Base-by-base conservation (phyloP, 1,139 yeast genomes). In the Blastobotrys capitulatus region DNA sequence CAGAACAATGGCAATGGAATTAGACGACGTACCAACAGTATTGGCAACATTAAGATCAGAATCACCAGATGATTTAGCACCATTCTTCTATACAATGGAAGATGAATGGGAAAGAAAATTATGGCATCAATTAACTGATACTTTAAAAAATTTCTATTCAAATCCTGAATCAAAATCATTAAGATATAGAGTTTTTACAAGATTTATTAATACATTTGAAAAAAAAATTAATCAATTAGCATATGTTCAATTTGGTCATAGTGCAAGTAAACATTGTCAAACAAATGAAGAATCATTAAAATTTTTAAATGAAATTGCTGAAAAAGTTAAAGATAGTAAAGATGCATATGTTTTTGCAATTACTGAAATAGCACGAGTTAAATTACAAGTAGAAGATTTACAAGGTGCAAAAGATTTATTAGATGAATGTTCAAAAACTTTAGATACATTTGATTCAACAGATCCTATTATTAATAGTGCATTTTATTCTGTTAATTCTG, bases 51-150 rank as follows among this genome's bases (percentile, higher is more conserved):
- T 90, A 52, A 79, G 96, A 53, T 76, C 77, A 65, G 86, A 83
- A 61, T 75, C 81, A 8, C 75, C 80, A 0, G 80, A 83, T 38
- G 79, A 86, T 39, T 65, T 80, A 41, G 76, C 79, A n/a, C 77
- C 81, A 38, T 70, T 80, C 41, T 78, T 86, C 59, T 83, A 82
- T 62, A 81, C 83, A 51, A 78, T 92, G 64, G 97, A 90, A 64
- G 96, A 89, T 60, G 75, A 75, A 55, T 86, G 88, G 70, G 97
- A 90, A 65, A 77, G 96, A 60, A 88, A 87, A 73, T 64, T 79
- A 54, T 80, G 84, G 83, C 82, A 78, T 61, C 95, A 87, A 70
- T 77, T 92, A 63, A 87, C 97, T 1, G 78, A 79, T 54, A 70
- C 80, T 15, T 73, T 92, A 54, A 78, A 77, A 46, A 78, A 76